These are phyloP conservation scores for Chalciporus pseudorubinellus DNA, from an alignment of 768 basidiomycete genomes.

Conservation along the genomic window DNA sequence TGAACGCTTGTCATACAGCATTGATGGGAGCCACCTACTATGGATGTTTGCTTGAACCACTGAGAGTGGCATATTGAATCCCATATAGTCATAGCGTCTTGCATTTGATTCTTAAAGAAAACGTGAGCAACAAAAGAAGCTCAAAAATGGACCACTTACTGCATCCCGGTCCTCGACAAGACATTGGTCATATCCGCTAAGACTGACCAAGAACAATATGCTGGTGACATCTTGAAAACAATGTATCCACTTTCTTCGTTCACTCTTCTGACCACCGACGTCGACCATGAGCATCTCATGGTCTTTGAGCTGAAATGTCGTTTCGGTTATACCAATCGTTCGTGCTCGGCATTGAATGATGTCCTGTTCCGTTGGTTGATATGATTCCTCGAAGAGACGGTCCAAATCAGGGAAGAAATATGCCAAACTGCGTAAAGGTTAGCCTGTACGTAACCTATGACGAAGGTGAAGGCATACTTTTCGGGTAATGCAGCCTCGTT, in stretches of 20 bases:
- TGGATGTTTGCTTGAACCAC: slow-evolving; percentile 94
- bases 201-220: slow-evolving; percentile 86
- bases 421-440: slow-evolving; percentile 42
- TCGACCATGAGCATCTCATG: slow-evolving; percentile 93
- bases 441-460: neutral
- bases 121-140: neutral
- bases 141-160: slow-evolving; percentile 43
- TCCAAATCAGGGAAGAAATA: slow-evolving; percentile 83
- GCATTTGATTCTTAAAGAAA: slow-evolving; percentile 85
- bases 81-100: slow-evolving; percentile 98
- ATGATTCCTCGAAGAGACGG: slow-evolving; percentile 71
- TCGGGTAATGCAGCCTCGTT: slow-evolving; percentile 93
- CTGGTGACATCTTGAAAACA: slow-evolving; percentile 94
- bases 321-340: slow-evolving; percentile 90
- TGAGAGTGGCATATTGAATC: slow-evolving; percentile 97
- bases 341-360: slow-evolving; percentile 84
- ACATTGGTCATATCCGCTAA: slow-evolving; percentile 94
- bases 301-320: slow-evolving; percentile 72
- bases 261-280: slow-evolving; percentile 91
- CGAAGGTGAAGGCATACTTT: slow-evolving; percentile 52
- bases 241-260: slow-evolving; percentile 91
- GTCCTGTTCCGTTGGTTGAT: slow-evolving; percentile 79
- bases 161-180: slow-evolving; percentile 90
- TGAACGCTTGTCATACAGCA: neutral
- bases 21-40: slow-evolving; percentile 48